phyloP scores from a whole-genome alignment of 1,284 basidiomycete genomes.

The Psilocybe mexicana region DNA sequence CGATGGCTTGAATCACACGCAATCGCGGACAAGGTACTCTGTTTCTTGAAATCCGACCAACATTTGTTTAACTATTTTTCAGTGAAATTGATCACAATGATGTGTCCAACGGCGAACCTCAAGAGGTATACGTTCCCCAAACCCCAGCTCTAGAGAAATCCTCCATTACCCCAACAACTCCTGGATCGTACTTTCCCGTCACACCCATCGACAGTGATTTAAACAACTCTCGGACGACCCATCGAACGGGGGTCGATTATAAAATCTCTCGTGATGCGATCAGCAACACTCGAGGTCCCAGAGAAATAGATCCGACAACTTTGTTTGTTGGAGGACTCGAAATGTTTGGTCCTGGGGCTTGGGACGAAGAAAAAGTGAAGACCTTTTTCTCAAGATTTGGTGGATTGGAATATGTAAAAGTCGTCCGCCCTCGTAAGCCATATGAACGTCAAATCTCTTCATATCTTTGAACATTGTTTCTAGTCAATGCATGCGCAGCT shows the following conservation, averaged over 20 bases:
- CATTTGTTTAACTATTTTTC: background rate
- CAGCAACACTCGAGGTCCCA: constrained; percentile 24
- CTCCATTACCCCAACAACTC: constrained; percentile 50
- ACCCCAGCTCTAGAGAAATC: constrained; percentile 50
- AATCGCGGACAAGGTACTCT: background rate
- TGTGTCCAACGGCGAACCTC: constrained; percentile 6
- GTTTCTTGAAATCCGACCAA: background rate
- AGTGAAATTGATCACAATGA: background rate
- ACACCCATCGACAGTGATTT: constrained; percentile 43
- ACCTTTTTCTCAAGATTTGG: constrained; percentile 63
- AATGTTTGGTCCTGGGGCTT: constrained; percentile 57
- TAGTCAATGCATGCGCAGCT: constrained; percentile 60
- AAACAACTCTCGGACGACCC: constrained; percentile 29
- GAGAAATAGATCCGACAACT: constrained; percentile 60
- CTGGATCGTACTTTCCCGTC: constrained; percentile 44
- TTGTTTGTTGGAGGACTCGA: constrained; percentile 77
- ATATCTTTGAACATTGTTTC: constrained; percentile 1
- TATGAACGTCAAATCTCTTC: background rate
- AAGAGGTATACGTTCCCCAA: constrained; percentile 41
- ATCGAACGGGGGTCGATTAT: constrained; percentile 27
- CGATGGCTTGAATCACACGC: background rate
- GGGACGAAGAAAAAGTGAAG: constrained; percentile 65
- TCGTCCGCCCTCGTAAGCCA: constrained; percentile 61
- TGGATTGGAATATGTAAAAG: constrained; percentile 59
- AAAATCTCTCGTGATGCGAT: constrained; percentile 24